Percentiles rank a stretch among this genome's conserved stretches.
Evolutionary conservation across 805 yeast genomes (phyloP).

Genomic region (Sugiyamaella americana): DNA sequence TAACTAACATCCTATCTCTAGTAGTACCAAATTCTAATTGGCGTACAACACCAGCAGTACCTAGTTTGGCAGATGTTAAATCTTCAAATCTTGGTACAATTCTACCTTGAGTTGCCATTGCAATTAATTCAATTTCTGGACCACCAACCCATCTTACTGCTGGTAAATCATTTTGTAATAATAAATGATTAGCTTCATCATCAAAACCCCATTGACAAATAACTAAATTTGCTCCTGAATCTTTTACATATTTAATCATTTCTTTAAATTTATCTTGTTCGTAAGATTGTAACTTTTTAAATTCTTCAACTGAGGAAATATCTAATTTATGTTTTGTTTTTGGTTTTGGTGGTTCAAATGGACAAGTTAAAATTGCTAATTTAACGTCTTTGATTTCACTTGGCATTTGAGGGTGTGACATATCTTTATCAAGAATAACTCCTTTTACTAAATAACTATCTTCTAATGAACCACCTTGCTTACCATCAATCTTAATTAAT

Average conservation of each 20-base stretch:
- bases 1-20: constrained; percentile 88
- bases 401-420: constrained; percentile 98
- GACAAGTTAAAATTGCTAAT: constrained; percentile 93
- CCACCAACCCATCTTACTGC: constrained; percentile 99
- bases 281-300: constrained; percentile 80
- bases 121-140: constrained; percentile 88
- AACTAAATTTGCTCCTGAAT: constrained; percentile 89
- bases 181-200: constrained; percentile 94
- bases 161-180: constrained; percentile 80
- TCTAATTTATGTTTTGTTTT: constrained; percentile 97
- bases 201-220: constrained; percentile 99
- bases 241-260: constrained; percentile 83
- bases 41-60: constrained; percentile 75
- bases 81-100: constrained; percentile 98
- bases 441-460: constrained; percentile 85
- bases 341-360: constrained; percentile 99
- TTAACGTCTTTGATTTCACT: constrained; percentile 70
- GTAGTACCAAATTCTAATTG: constrained; percentile 96
- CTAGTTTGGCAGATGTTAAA: constrained; percentile 71
- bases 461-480: constrained; percentile 88
- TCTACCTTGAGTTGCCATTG: constrained; percentile 95
- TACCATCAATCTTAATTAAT: constrained; percentile 89
- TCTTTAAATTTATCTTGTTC: constrained; percentile 86
- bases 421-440: constrained; percentile 91
- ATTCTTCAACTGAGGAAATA: constrained; percentile 90